Evolutionary conservation across 768 basidiomycete species (phyloP), one percentile per base, ranked within the genome.

Genomic region (Lactarius tabidus): DNA sequence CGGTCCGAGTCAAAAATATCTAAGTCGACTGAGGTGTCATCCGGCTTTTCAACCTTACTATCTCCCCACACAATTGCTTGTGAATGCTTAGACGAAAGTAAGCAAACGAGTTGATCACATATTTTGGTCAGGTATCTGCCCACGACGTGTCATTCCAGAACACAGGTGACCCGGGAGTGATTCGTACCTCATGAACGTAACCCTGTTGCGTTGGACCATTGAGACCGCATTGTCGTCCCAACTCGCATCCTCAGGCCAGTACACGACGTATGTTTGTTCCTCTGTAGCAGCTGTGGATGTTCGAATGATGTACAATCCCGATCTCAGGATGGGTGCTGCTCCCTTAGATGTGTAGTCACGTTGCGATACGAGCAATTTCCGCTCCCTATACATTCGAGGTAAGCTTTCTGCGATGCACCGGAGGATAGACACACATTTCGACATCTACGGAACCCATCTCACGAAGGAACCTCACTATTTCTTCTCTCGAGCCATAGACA

Each of bases 221-320:
- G 79, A 74, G 7, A 74, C 57, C 0, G 83, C 80, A 17, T 76
- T 72, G 71, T 86, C 84, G 43, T 81, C 72, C 86, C 86, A 87
- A 0, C 85, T 86, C 1, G 74, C 77, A 36, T 82, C 77, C 64
- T 88, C 84, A 0, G 85, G 85, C 86, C 87, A 88, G 62, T 84
- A 86, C 8, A 87, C 66, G 17, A 84, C 78, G 60, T 82, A 84
- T 5, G 82, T 59, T 39, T 75, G 71, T 15, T 67, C 63, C 36
- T 77, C 73, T 2, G 67, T 67, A 0, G 54, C 62, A 15, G 56
- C 51, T 28, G n/a, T 55, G 23, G 28, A 38, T 26, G 65, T 52
- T 20, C 74, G 74, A 33, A 78, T 74, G 36, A 81, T 67, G 62
- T 86, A 86, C 12, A 86, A 68, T 20, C 85, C 85, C 15, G 85